These are phyloP conservation scores for Plasmodium chabaudi DNA, from an alignment of 169 alveolate genomes.

Conservation along the genomic window DNA sequence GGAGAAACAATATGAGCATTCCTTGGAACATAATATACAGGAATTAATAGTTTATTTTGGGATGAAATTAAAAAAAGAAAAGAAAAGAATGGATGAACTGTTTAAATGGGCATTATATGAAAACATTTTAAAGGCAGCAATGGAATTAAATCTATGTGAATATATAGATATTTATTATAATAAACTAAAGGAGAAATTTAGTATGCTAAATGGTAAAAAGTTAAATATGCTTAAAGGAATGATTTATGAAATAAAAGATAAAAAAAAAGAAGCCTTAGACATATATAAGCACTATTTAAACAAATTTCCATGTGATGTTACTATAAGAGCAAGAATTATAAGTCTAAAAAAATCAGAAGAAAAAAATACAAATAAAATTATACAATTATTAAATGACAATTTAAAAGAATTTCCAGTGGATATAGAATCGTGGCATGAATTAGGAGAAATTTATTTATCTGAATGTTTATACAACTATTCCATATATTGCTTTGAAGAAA, in stretches of 20 bases:
- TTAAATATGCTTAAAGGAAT: conserved; percentile 57
- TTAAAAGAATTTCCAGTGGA: conserved; percentile 77
- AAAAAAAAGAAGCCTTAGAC: conserved; percentile 57
- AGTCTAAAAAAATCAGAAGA: conserved; percentile 53
- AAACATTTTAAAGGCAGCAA: conserved; percentile 38
- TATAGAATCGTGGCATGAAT: conserved; percentile 78
- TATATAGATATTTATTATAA: conserved; percentile 54
- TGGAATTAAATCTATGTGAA: conserved; percentile 57
- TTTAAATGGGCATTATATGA: conserved; percentile 64
- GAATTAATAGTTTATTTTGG: conserved; percentile 61
- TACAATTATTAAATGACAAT: conserved; percentile 76
- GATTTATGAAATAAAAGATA: conserved; percentile 52
- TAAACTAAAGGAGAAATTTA: conserved; percentile 48
- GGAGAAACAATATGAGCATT: conserved; percentile 27
- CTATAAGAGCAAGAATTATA: conserved; percentile 65
- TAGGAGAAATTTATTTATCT: conserved; percentile 68
- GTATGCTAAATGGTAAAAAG: conserved; percentile 48
- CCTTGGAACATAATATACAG: conserved; percentile 50
- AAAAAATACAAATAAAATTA: conserved; percentile 57
- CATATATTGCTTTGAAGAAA: conserved; percentile 74
- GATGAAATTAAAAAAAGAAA: conserved; percentile 27
- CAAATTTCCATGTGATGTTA: conserved; percentile 33
- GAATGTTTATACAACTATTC: conserved; percentile 57
- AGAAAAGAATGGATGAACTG: conserved; percentile 14
- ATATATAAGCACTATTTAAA: conserved; percentile 40